Evolutionary conservation across 1,284 basidiomycete genomes (phyloP), one percentile per base, ranked within the genome.

Genomic region (Apiotrichum siamense): DNA sequence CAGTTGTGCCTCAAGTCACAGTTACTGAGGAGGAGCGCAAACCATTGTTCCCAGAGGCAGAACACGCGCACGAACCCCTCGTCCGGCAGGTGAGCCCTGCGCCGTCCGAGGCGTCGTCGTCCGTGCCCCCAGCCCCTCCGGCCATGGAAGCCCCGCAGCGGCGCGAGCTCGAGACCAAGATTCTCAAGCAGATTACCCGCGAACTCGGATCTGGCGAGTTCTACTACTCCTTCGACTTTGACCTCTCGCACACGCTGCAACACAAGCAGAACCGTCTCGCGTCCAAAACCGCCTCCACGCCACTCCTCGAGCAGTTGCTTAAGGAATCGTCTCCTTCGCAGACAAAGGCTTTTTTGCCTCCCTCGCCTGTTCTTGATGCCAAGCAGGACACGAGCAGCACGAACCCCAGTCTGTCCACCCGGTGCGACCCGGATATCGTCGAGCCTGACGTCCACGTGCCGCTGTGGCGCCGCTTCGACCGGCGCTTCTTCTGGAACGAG

Each of bases 401-500:
- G 7, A 31, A 31, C 29, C 15, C 33, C 33, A n/a, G 17, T n/a
- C 17, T 32, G 27, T 11, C 18, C 27, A 2, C 32, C 18, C 41
- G 41, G 27, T 31, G 27, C 27, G 41, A 43, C 29, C 41, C 41
- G 41, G 41, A 43, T 50, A 54, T 76, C 62, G 52, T 74, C 39
- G 77, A 78, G 62, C 77, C 77, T 0, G 70, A 73, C 50, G 57
- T 74, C 7, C 73, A 72, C 13, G 60, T 78, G 6, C 77, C 78
- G 0, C 61, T 79, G 0, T 79, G 78, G 77, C 62, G 77, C 11
- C 53, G 76, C 4, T 75, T 72, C 6, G 78, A 80, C 51, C 61
- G 69, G 4, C 65, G 77, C 0, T 80, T 79, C 65, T 79, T 77
- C 67, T 79, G 78, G 72, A 80, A 80, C 65, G 75, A 77, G 63